Conservation (phyloP, 495 filamentous ascomycete species). For the Trichoderma virens region DNA sequence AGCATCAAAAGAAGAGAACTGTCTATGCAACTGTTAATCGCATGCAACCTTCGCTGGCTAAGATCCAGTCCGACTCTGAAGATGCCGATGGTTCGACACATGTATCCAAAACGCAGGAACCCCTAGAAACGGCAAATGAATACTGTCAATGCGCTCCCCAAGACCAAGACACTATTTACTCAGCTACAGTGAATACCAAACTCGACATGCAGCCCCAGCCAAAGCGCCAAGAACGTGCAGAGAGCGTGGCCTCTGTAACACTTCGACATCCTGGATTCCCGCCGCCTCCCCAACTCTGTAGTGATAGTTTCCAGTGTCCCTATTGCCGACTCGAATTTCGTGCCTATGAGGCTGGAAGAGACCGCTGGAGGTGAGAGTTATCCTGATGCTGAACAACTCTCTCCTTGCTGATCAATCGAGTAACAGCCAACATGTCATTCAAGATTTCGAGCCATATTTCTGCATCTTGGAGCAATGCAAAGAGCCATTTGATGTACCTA, state of each 20-base stretch:
- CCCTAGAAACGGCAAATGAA: not conserved
- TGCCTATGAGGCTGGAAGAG: not conserved
- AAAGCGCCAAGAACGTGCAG: not conserved
- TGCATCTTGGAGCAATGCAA: not conserved
- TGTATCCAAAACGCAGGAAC: not conserved
- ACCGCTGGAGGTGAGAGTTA: not conserved
- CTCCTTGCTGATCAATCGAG: not conserved
- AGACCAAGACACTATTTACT: not conserved
- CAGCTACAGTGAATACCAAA: not conserved
- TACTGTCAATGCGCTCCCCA: not conserved
- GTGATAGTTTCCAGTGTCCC: not conserved
- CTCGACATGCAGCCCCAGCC: not conserved
- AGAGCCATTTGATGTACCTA: not conserved
- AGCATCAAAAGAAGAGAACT: not conserved
- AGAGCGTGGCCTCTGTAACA: not conserved
- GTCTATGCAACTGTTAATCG: not conserved
- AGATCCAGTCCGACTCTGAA: not conserved
- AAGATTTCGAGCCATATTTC: not conserved
- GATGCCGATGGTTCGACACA: not conserved
- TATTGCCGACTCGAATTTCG: not conserved
- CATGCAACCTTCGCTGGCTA: not conserved
- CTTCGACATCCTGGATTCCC: not conserved
- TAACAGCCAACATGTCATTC: not conserved
- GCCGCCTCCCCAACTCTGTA: not conserved
- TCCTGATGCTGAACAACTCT: not conserved